phyloP scores from a whole-genome alignment of 2,329 filamentous ascomycete species.

The Penicillium sp. region DNA sequence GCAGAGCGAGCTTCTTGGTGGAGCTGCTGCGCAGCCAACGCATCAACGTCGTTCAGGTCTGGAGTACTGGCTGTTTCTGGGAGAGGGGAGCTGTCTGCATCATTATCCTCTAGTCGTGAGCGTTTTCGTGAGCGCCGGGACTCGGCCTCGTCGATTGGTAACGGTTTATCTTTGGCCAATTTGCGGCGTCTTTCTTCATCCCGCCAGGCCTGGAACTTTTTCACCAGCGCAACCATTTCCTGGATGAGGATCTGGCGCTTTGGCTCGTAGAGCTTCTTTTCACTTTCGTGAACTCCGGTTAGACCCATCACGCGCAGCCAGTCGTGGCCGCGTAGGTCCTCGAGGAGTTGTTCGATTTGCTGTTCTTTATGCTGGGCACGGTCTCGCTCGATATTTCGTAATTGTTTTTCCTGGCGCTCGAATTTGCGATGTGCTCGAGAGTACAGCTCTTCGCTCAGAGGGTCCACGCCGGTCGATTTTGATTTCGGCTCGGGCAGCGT shows the following conservation, averaged over 20 bases:
- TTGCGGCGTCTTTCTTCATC: slow-evolving; percentile 83
- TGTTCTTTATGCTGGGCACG: slow-evolving; percentile 63
- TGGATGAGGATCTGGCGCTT: slow-evolving; percentile 80
- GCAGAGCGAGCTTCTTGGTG: slow-evolving; percentile 64
- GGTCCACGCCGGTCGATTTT: slow-evolving; percentile 41
- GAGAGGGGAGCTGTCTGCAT: slow-evolving; percentile 43
- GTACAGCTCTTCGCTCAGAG: slow-evolving; percentile 54
- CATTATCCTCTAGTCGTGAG: slow-evolving; percentile 41
- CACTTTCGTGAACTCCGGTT: slow-evolving; percentile 74
- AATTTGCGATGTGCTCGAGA: slow-evolving; percentile 57
- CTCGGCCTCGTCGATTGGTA: slow-evolving; percentile 9
- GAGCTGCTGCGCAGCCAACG: slow-evolving; percentile 67
- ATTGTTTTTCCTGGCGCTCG: slow-evolving; percentile 63
- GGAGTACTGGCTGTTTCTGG: slow-evolving; percentile 41
- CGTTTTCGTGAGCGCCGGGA: slow-evolving; percentile 12
- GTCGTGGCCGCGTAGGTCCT: slow-evolving; percentile 82
- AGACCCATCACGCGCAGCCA: slow-evolving; percentile 93
- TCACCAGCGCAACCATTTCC: slow-evolving; percentile 73
- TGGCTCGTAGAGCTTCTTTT: slow-evolving; percentile 80
- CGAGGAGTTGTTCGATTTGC: slow-evolving; percentile 64
- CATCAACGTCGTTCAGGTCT: slow-evolving; percentile 66
- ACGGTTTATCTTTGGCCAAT: slow-evolving; percentile 63
- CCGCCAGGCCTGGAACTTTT: slow-evolving; percentile 85
- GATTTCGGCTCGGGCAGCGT: slow-evolving; percentile 13
- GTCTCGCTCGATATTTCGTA: slow-evolving; percentile 64